Conservation (phyloP, 2,329 filamentous ascomycete genomes). For the Cordyceps javanica region DNA sequence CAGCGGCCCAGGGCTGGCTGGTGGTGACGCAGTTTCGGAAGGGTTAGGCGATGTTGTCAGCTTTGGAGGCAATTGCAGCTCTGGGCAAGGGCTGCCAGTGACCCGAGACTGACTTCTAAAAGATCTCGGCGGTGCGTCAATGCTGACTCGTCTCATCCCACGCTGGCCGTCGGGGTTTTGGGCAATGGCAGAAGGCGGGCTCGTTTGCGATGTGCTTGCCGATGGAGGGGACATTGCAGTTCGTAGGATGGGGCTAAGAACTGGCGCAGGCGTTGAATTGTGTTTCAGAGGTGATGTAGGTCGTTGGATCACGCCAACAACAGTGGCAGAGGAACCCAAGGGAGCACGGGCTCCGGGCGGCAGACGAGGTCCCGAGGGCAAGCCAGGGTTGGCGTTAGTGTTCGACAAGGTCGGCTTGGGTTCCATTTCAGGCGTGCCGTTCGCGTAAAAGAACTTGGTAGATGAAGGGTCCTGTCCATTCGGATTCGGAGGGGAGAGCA, state of each 20-base stretch:
- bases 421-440: conserved; percentile 50
- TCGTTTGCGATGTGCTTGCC: conserved; percentile 25
- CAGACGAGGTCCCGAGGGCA: conserved; percentile 40
- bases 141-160: conserved; percentile 37
- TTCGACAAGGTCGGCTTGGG: conserved; percentile 30
- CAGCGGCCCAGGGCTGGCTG: conserved; percentile 24
- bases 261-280: conserved; percentile 18
- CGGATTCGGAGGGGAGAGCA: conserved; percentile 28
- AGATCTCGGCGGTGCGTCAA: conserved; percentile 31
- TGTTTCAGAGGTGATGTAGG: conserved; percentile 48
- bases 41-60: conserved; percentile 28
- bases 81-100: conserved; percentile 32
- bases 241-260: conserved; percentile 17
- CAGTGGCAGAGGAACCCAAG: conserved; percentile 24
- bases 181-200: conserved; percentile 30
- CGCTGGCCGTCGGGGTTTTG: conserved; percentile 16
- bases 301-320: conserved; percentile 28
- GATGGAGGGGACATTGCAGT: conserved; percentile 19
- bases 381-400: conserved; percentile 37
- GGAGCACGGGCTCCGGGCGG: conserved; percentile 32
- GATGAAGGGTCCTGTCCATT: conserved; percentile 33
- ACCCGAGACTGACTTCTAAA: conserved; percentile 34
- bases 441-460: conserved; percentile 71
- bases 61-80: conserved; percentile 31
- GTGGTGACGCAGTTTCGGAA: conserved; percentile 33